Evolutionary conservation across 1,284 basidiomycete genomes (phyloP), one percentile per base, ranked within the genome.

Genomic region (Jaminaea rosea): DNA sequence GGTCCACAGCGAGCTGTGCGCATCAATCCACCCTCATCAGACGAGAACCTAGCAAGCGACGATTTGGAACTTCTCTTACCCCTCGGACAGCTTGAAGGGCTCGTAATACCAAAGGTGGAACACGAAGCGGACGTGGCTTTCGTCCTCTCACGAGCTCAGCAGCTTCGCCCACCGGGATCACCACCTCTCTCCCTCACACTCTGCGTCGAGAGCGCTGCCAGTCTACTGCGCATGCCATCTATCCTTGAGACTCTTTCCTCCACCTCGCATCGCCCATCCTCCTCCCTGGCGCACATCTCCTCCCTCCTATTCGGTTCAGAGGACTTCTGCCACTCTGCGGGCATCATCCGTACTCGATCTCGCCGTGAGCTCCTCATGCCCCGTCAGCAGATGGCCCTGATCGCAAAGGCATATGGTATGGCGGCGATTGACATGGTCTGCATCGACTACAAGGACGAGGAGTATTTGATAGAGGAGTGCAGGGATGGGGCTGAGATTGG

Each of bases 381-480:
- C 2, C 83, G 92, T n/a, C 88, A 88, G 0, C 81, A 84, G 53
- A 82, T 94, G 50, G 87, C 86, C 8, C 82, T 87, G 23, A 82
- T 84, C 0, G 89, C 92, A 10, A 90, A 87, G 69, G 88, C 89
- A 3, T 88, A 84, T 67, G 82, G 82, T 0, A 77, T 94, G 1
- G 81, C 85, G 34, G 87, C 90, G 1, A 88, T 97, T 67, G 90
- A 93, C 72, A 87, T 93, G 84, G 89, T 93, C 1, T 93, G 90
- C 72, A 83, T 92, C 31, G 84, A 90, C 69, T 93, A 90, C 78
- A 87, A 87, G 69, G 84, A 92, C 68, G 66, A 77, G 3, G 79
- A 80, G 4, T 82, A 83, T 58, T 78, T 94, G 17, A 76, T 77
- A 46, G 82, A 85, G 3, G 90, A 94, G 72, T 87, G 85, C 50